Conservation (phyloP, 352 stramenopile species). For the Peronospora farinosa region DNA sequence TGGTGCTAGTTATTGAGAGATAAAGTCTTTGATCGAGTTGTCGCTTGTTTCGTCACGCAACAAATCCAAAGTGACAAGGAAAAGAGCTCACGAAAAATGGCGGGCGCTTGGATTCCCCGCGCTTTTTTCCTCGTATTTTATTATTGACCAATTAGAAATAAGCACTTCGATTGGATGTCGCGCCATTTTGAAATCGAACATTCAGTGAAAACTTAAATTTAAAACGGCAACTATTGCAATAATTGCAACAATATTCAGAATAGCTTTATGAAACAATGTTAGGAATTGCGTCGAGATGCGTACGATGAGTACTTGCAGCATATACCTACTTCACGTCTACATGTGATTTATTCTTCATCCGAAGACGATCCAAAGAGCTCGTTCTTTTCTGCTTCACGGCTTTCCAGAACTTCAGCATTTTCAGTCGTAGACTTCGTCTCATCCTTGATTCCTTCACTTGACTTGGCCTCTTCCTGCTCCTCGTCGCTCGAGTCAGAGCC, state of each 20-base stretch:
- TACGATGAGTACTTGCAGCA: too few species aligned
- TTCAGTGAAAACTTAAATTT: background rate
- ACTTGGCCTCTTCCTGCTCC: conserved; percentile 34
- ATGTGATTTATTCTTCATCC: conserved; percentile 64
- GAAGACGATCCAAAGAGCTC: conserved; percentile 83
- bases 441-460: conserved; percentile 15
- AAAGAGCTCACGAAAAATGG: background rate
- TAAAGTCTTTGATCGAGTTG: background rate
- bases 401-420: conserved; percentile 16
- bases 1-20: background rate
- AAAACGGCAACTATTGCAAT: background rate
- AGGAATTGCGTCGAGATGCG: too few species aligned
- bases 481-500: conserved; percentile 81
- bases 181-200: conserved; percentile 13
- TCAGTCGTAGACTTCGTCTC: conserved; percentile 15
- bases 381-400: conserved; percentile 63
- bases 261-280: too few species aligned
- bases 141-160: conserved; percentile 6
- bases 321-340: too few species aligned
- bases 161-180: background rate
- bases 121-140: conserved; percentile 15
- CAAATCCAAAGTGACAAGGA: conserved; percentile 32
- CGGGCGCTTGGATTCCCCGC: conserved; percentile 8
- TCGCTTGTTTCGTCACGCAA: conserved; percentile 19
- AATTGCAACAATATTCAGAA: background rate